These are phyloP conservation scores for Phytophthora parvispora DNA, from an alignment of 352 stramenopile species.

Conservation along the genomic window DNA sequence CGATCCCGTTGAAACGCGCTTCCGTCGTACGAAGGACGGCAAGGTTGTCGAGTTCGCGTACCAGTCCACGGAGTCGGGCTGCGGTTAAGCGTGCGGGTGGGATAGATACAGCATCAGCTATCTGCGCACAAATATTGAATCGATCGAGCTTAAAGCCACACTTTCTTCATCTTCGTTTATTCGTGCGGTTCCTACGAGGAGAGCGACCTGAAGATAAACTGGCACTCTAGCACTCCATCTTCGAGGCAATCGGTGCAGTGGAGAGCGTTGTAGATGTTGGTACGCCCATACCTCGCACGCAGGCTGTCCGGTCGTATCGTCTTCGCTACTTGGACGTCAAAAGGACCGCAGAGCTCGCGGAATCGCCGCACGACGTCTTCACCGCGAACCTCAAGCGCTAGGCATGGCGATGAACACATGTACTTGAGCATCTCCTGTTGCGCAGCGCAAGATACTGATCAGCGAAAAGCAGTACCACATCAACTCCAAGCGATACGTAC, in stretches of 20 bases:
- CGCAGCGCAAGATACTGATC: background rate
- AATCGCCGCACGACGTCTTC: slow-evolving; percentile 86
- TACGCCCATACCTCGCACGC: slow-evolving; percentile 89
- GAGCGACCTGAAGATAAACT: slow-evolving; percentile 89
- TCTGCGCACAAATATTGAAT: slow-evolving; percentile 17
- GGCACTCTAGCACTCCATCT: slow-evolving; percentile 91
- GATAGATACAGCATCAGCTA: slow-evolving; percentile 12
- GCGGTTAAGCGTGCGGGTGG: slow-evolving; percentile 54
- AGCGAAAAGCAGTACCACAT: background rate
- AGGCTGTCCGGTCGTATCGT: slow-evolving; percentile 87
- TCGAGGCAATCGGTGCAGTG: slow-evolving; percentile 95
- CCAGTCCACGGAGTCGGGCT: slow-evolving; percentile 86
- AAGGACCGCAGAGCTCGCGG: slow-evolving; percentile 88
- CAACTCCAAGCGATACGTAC: slow-evolving; percentile 31
- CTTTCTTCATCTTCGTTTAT: slow-evolving; percentile 3
- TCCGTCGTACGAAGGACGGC: slow-evolving; percentile 88
- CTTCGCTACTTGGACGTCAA: slow-evolving; percentile 92
- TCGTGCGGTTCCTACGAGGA: slow-evolving; percentile 21
- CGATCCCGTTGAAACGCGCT: slow-evolving; percentile 96
- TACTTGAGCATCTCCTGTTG: slow-evolving; percentile 90
- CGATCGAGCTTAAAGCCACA: slow-evolving; percentile 7
- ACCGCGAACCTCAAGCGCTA: slow-evolving; percentile 93
- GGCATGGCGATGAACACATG: slow-evolving; percentile 87
- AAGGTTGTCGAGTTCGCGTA: slow-evolving; percentile 91
- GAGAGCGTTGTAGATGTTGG: slow-evolving; percentile 89